Conservation (phyloP, 2,329 filamentous ascomycete genomes). For the Aspergillus eucalypticola region DNA sequence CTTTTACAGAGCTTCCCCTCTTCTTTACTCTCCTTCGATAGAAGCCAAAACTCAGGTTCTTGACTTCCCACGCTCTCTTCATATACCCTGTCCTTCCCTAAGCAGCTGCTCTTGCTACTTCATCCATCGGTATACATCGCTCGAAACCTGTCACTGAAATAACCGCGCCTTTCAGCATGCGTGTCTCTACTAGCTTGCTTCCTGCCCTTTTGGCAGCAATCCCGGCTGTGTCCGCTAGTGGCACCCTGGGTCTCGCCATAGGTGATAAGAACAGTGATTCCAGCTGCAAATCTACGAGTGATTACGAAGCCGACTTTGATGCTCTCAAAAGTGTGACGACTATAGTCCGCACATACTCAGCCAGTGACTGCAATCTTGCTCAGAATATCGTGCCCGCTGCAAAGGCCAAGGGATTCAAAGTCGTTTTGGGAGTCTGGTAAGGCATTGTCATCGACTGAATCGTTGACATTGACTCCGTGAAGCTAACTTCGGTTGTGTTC, state of each 20-base stretch:
- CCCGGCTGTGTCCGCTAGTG: constrained; percentile 53
- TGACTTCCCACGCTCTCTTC: constrained; percentile 3
- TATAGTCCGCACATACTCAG: constrained; percentile 67
- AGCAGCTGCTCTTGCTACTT: neutral
- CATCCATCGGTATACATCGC: neutral
- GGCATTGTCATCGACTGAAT: neutral
- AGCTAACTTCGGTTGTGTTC: constrained; percentile 8
- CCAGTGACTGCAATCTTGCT: constrained; percentile 65
- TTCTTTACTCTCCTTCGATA: neutral
- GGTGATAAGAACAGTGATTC: constrained; percentile 64
- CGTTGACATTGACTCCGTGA: neutral
- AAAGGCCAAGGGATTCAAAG: constrained; percentile 64
- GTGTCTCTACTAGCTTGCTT: constrained; percentile 44
- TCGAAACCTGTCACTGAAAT: neutral
- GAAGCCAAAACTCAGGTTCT: neutral
- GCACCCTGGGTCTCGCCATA: constrained; percentile 65
- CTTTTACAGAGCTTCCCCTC: neutral
- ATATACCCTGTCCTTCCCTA: neutral
- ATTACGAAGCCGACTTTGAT: constrained; percentile 68
- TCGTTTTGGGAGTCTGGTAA: constrained; percentile 70
- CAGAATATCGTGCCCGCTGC: constrained; percentile 66
- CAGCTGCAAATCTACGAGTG: constrained; percentile 61
- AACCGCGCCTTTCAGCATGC: constrained; percentile 39
- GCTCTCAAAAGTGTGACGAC: constrained; percentile 56
- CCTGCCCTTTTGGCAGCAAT: constrained; percentile 45